A percentile compares a stretch with the other conserved stretches of the same genome.
These are phyloP conservation scores for Globomyces pollinis-pini DNA, from an alignment of 192 early-diverging fungal genomes.

Conservation along the genomic window DNA sequence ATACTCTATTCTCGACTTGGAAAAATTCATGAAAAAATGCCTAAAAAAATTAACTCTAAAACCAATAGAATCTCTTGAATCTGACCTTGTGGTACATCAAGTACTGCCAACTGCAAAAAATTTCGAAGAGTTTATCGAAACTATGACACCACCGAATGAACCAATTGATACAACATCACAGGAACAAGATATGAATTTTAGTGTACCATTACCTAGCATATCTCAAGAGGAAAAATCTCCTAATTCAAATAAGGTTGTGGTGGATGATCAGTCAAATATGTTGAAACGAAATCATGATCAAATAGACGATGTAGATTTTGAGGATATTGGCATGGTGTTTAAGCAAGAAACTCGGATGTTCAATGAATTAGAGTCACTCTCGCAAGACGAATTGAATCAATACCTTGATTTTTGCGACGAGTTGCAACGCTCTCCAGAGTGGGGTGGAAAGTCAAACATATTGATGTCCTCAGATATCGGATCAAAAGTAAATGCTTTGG, in stretches of 20 bases:
- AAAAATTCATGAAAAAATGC: constrained; percentile 12
- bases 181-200: neutral
- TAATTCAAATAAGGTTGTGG: too few relatives aligned
- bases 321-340: neutral
- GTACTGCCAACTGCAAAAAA: too few relatives aligned
- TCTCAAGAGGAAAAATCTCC: too few relatives aligned
- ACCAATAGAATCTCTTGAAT: too few relatives aligned
- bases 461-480: neutral
- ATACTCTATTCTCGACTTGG: constrained; percentile 29
- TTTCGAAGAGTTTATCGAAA: neutral
- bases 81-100: too few relatives aligned
- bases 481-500: constrained; percentile 56
- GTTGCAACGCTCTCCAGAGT: constrained; percentile 12
- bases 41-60: too few relatives aligned
- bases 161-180: neutral
- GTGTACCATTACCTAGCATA: too few relatives aligned
- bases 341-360: neutral
- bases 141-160: too few relatives aligned
- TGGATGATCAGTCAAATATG: neutral
- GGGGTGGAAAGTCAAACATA: constrained; percentile 20
- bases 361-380: neutral
- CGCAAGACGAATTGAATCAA: neutral
- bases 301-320: neutral
- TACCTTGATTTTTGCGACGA: neutral
- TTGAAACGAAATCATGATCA: neutral